Conservation (phyloP, 108 stramenopile species). For the Skeletonema costatum region DNA sequence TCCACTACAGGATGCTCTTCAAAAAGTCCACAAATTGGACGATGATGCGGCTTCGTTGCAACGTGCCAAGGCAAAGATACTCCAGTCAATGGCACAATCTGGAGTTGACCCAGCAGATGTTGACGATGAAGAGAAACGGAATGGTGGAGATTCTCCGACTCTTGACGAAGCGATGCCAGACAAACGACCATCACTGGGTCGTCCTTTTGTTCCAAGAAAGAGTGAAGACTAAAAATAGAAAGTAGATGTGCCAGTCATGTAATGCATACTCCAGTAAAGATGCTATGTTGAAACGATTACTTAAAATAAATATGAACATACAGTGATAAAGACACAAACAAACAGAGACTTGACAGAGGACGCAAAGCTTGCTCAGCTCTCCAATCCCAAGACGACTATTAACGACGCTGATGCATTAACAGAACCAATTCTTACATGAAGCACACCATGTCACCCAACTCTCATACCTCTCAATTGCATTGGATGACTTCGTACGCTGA, state of each 20-base stretch:
- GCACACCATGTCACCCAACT: constrained; percentile 42
- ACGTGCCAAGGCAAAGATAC: background rate
- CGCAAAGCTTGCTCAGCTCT: background rate
- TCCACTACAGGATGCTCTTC: background rate
- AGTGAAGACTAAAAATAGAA: background rate
- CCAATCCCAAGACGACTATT: background rate
- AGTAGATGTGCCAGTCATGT: no score
- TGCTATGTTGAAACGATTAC: no score
- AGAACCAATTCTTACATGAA: constrained; percentile 48
- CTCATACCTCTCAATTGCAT: constrained; percentile 30
- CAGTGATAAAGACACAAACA: background rate
- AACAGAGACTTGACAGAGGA: background rate
- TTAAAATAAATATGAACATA: background rate
- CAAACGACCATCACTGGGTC: background rate
- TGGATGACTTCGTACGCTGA: constrained; percentile 13
- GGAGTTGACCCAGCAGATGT: background rate
- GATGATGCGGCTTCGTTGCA: background rate
- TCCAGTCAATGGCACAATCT: background rate
- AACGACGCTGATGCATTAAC: constrained; percentile 3
- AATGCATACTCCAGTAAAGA: no score
- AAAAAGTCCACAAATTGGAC: background rate
- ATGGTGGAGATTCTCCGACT: background rate
- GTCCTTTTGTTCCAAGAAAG: background rate
- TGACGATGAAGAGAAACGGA: background rate
- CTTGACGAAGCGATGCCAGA: background rate